Conservation (phyloP, 805 yeast genomes). For the Nakazawaea sp. region DNA sequence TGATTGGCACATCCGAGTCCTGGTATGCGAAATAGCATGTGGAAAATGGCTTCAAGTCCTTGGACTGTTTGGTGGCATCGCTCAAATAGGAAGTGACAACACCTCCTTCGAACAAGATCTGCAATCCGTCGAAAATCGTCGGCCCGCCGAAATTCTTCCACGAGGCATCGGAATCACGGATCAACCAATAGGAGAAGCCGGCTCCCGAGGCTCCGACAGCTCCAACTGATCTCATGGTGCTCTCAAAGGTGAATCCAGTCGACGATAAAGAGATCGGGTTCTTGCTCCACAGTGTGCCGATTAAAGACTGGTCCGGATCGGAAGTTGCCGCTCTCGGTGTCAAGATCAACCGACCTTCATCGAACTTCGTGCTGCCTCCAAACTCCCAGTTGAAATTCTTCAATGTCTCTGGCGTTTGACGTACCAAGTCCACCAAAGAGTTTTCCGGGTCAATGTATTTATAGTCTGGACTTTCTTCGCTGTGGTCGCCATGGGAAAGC, state of each 20-base stretch:
- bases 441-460: slow-evolving; percentile 4
- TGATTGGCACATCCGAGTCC: slow-evolving; percentile 64
- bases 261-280: slow-evolving; percentile 16
- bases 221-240: slow-evolving; percentile 58
- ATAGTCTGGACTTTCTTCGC: background rate
- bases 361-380: slow-evolving; percentile 30
- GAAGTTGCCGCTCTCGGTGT: slow-evolving; percentile 33
- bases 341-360: slow-evolving; percentile 47
- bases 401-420: slow-evolving; percentile 4
- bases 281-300: slow-evolving; percentile 41
- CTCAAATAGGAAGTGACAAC: slow-evolving; percentile 52
- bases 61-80: slow-evolving; percentile 43
- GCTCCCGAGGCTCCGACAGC: slow-evolving; percentile 40
- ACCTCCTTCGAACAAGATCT: slow-evolving; percentile 38
- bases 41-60: slow-evolving; percentile 37
- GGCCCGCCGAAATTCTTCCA: slow-evolving; percentile 47
- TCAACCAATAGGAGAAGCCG: slow-evolving; percentile 54
- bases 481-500: background rate
- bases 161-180: slow-evolving; percentile 21
- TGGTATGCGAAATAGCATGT: slow-evolving; percentile 54
- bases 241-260: slow-evolving; percentile 40
- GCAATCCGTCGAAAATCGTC: slow-evolving; percentile 52
- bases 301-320: slow-evolving; percentile 19
- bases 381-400: slow-evolving; percentile 30
- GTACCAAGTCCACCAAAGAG: slow-evolving; percentile 9